Conservation (phyloP, 192 early-diverging fungal genomes). For the Backusella tarrabulga region DNA sequence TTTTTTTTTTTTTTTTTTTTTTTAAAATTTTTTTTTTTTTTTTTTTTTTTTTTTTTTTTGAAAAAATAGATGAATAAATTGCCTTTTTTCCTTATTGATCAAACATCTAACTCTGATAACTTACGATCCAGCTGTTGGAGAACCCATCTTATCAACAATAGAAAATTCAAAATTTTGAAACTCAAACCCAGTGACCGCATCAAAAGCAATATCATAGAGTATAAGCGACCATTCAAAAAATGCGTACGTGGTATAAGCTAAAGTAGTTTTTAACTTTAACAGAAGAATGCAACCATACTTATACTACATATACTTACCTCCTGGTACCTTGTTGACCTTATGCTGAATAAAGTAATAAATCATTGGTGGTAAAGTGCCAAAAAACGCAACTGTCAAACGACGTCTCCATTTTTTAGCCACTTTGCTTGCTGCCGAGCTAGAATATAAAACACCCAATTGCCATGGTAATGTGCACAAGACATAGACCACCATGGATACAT, state of each 20-base stretch:
- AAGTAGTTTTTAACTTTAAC: background rate
- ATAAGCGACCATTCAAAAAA: constrained; percentile 87
- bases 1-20: background rate
- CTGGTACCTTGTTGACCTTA: constrained; percentile 70
- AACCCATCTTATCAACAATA: constrained; percentile 40
- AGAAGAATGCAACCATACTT: background rate
- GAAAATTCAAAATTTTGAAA: constrained; percentile 55
- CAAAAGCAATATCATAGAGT: constrained; percentile 71
- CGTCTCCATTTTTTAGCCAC: constrained; percentile 53
- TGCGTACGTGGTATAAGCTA: constrained; percentile 75
- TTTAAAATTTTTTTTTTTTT: background rate
- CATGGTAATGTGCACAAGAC: constrained; percentile 74
- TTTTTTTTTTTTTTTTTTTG: background rate
- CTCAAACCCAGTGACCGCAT: constrained; percentile 67
- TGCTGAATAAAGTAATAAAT: constrained; percentile 75
- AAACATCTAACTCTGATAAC: background rate
- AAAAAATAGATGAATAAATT: background rate
- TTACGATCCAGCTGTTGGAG: background rate
- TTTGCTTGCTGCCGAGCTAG: constrained; percentile 30
- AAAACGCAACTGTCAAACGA: constrained; percentile 58
- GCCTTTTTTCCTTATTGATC: background rate
- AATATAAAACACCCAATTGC: constrained; percentile 60
- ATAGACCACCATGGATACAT: constrained; percentile 80
- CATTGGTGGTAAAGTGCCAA: constrained; percentile 71
- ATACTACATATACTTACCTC: constrained; percentile 37